A percentile compares a stretch with the other conserved stretches of the same genome.
Conservation (phyloP, 202 grass and related monocot species). For the Schoenoplectus triqueter region DNA sequence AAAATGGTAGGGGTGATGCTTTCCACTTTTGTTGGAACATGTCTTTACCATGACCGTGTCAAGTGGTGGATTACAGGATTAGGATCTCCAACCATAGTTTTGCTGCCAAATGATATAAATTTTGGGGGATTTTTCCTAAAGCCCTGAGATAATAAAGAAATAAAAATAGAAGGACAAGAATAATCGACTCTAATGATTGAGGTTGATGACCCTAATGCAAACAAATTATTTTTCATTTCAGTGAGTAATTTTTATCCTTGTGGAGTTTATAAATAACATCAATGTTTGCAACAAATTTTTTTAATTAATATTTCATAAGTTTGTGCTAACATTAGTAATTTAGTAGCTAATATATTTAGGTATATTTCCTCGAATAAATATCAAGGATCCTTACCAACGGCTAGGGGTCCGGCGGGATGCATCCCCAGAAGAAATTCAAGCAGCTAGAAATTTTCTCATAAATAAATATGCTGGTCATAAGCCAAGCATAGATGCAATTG, state of each 20-base stretch:
- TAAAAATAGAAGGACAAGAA: not conserved
- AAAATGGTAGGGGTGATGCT: not conserved
- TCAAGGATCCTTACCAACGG: constrained; percentile 88
- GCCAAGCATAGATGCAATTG: constrained; percentile 90
- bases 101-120: not conserved
- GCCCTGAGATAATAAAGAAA: not conserved
- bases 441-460: constrained; percentile 85
- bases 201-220: not conserved
- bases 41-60: not conserved
- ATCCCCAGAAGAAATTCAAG: constrained; percentile 99
- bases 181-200: constrained; percentile 1
- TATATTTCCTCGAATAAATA: constrained; percentile 81
- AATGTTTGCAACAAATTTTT: constrained; percentile 13
- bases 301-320: not conserved
- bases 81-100: not conserved
- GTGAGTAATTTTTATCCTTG: not conserved
- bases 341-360: constrained; percentile 47
- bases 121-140: not conserved
- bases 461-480: constrained; percentile 87
- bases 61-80: not conserved
- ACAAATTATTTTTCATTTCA: not conserved
- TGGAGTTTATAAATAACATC: not conserved
- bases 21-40: not conserved
- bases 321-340: constrained; percentile 1
- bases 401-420: constrained; percentile 89